Evolutionary conservation across 2,329 filamentous ascomycete genomes (phyloP).

Genomic region (Exophiala lecanii-corni): DNA sequence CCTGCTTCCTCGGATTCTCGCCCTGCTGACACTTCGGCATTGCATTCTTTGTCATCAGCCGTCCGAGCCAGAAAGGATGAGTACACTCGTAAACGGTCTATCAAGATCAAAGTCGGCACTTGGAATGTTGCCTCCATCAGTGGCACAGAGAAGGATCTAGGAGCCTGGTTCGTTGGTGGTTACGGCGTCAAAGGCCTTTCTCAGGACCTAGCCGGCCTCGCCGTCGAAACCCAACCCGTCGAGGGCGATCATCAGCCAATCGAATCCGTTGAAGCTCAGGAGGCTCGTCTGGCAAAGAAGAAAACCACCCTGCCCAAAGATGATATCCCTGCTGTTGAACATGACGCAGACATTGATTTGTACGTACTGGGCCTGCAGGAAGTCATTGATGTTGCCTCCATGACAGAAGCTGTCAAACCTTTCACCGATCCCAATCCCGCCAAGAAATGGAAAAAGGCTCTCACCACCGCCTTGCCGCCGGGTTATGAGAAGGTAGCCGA

Average conservation of each 20-base stretch:
- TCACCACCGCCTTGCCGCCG: slow-evolving; percentile 67
- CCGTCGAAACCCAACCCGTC: slow-evolving; percentile 24
- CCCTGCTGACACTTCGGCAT: slow-evolving; percentile 26
- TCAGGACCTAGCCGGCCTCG: slow-evolving; percentile 55
- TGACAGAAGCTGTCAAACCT: slow-evolving; percentile 70
- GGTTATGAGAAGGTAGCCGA: slow-evolving; percentile 74
- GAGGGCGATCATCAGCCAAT: slow-evolving; percentile 23
- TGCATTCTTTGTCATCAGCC: slow-evolving; percentile 49
- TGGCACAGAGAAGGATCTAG: slow-evolving; percentile 82
- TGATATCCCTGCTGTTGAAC: slow-evolving; percentile 44
- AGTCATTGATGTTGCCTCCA: slow-evolving; percentile 77
- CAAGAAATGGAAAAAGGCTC: slow-evolving; percentile 73
- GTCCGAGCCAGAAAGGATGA: slow-evolving; percentile 71
- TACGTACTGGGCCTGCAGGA: slow-evolving; percentile 92
- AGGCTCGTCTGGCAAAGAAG: slow-evolving; percentile 42
- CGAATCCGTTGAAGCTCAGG: slow-evolving; percentile 46
- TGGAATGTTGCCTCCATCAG: slow-evolving; percentile 91
- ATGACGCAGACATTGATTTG: slow-evolving; percentile 68
- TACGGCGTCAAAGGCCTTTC: slow-evolving; percentile 69
- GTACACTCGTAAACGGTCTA: slow-evolving; percentile 68
- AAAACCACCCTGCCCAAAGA: slow-evolving; percentile 41
- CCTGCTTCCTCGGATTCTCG: slow-evolving; percentile 30
- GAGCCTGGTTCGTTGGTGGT: slow-evolving; percentile 79
- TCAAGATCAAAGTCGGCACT: slow-evolving; percentile 83
- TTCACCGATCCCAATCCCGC: slow-evolving; percentile 69